Evolutionary conservation across 1,284 basidiomycete species (phyloP), one percentile per base, ranked within the genome.

Genomic region (Amylostereum areolatum): DNA sequence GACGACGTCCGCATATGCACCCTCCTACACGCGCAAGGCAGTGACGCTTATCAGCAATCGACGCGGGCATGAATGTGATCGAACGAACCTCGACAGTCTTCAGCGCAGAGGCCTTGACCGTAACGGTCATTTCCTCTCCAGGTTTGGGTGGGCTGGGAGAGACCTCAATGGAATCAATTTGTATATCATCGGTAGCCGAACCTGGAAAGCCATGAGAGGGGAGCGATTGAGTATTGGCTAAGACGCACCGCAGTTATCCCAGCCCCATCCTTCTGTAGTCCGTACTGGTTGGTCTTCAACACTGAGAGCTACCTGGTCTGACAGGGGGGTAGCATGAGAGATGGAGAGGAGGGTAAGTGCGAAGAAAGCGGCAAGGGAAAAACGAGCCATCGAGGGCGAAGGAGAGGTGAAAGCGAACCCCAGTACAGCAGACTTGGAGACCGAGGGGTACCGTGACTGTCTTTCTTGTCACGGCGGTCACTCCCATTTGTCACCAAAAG

Each of bases 1-100:
- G 1, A 71, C 70, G 2, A 97, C 92, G 57, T 94, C 82, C 8
- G 87, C 93, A 59, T 81, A 89, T 31, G 94, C 89, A n/a, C 94
- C 94, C 7, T 93, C 85, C 92, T 96, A n/a, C 7, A 10, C 31
- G 32, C 43, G 25, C 39, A 0, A 39, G 36, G 56, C 3, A 55
- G 28, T 42, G 33, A 30, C 40, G 27, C 28, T 33, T 36, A 18
- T 11, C 49, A 40, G 18, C 27, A 40, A 32, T 27, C 7, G 9
- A 30, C n/a, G 25, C 10, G 12, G 39, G 29, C 24, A 36, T 9
- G 18, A 39, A 3, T 51, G 11, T 35, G 30, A 31, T 31, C 30
- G n/a, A 8, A 60, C 73, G 29, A 53, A 92, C 92, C 71, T 88
- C 74, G 55, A 97, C 81, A 6, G 55, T 61, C 52, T 83, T 67